phyloP scores from a whole-genome alignment of 2,329 filamentous ascomycete genomes.

The Aureobasidium leucospermi region DNA sequence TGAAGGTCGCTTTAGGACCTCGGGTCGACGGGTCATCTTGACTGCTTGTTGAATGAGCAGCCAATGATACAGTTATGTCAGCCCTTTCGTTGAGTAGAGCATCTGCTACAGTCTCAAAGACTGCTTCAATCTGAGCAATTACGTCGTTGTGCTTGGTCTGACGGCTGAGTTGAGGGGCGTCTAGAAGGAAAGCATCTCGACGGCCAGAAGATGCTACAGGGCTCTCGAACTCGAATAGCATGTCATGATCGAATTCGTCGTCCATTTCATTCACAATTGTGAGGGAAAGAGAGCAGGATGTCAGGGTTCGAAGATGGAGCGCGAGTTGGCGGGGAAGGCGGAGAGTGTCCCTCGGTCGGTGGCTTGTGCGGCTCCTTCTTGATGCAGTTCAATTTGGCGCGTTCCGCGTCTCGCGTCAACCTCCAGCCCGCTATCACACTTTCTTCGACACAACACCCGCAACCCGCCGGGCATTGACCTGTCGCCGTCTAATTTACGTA shows the following conservation, averaged over 20 bases:
- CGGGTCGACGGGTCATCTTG: neutral
- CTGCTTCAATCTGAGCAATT: conserved; percentile 48
- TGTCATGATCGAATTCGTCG: neutral
- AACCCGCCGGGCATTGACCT: neutral
- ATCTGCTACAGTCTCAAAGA: conserved; percentile 47
- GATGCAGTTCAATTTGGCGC: neutral
- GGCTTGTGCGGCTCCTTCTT: neutral
- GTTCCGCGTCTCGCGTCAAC: neutral
- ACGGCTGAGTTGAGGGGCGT: neutral
- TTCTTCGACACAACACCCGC: neutral
- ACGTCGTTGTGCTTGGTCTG: conserved; percentile 22
- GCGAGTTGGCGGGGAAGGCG: neutral
- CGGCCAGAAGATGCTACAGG: neutral
- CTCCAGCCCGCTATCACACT: neutral
- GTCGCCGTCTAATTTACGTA: neutral
- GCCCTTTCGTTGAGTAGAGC: conserved; percentile 38
- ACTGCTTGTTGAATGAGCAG: neutral
- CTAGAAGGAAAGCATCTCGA: neutral
- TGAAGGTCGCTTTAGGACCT: neutral
- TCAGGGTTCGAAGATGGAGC: neutral
- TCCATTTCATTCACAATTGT: neutral
- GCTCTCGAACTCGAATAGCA: neutral
- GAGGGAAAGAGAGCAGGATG: no score
- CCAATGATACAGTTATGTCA: conserved; percentile 44
- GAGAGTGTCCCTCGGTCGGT: neutral